Conservation (phyloP, 192 early-diverging fungal genomes). For the Rhizophlyctis rosea region DNA sequence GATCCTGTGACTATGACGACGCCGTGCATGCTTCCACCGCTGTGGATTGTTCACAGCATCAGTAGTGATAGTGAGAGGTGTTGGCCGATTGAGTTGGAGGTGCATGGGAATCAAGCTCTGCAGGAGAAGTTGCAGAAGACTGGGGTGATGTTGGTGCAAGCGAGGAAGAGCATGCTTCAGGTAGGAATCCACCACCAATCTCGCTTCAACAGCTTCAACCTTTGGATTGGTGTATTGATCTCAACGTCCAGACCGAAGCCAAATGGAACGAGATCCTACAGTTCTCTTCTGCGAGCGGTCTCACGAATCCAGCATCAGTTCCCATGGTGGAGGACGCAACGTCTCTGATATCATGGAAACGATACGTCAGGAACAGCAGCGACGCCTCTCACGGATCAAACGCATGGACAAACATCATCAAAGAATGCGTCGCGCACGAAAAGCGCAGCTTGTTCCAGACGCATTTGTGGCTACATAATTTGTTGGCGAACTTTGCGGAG, state of each 20-base stretch:
- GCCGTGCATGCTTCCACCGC: constrained; percentile 59
- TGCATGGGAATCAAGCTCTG: constrained; percentile 29
- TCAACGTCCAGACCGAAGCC: no score
- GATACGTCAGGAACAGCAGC: not conserved
- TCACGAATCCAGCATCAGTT: constrained; percentile 15
- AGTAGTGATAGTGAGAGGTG: constrained; percentile 56
- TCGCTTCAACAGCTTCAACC: not conserved
- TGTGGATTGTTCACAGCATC: constrained; percentile 47
- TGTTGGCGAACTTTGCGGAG: constrained; percentile 5
- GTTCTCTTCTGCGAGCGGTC: not conserved
- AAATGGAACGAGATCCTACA: not conserved
- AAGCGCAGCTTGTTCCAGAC: constrained; percentile 45
- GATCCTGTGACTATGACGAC: constrained; percentile 41
- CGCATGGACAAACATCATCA: constrained; percentile 41
- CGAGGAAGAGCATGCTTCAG: constrained; percentile 20
- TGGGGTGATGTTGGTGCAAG: constrained; percentile 26
- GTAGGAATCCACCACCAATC: not conserved
- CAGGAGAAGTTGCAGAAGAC: constrained; percentile 16
- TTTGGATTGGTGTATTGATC: no score
- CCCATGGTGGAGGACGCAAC: constrained; percentile 18
- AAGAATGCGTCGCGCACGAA: constrained; percentile 53
- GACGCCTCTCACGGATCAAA: not conserved
- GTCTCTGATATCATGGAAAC: constrained; percentile 11
- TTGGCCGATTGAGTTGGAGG: constrained; percentile 45
- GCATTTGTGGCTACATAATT: constrained; percentile 43